Base-by-base conservation (phyloP, 352 stramenopile genomes). In the Blastocystis sp. region DNA sequence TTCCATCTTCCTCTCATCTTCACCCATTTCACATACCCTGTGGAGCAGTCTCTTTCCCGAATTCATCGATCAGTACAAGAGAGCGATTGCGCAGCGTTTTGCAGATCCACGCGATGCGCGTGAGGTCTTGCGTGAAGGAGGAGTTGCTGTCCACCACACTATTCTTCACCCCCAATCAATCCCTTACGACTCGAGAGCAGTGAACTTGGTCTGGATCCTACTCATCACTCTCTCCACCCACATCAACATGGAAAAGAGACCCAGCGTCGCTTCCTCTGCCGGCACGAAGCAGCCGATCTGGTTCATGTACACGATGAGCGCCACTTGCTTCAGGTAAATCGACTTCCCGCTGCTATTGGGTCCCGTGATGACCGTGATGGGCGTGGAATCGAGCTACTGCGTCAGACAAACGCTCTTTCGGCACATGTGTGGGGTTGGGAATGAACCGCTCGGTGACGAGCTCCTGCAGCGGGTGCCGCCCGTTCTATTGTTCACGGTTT, bases 221-320 rank as follows among this genome's bases (percentile, higher is more conserved):
- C 2, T 76, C 3, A n/a, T 57, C 11, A 28, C 14, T 7, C 48
- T 7, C 48, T 57, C 6, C 48, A 17, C 14, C 48, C 48, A 17
- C 48, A 0, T 0, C 6, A 17, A 57, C 48, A 57, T 57, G 48
- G 45, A 42, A 28, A 93, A 92, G 0, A 93, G 57, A 0, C 90
- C 87, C 0, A 94, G 81, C 4, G 59, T 71, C 0, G 91, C 91
- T 6, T 89, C 14, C 59, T 78, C 38, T 54, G 91, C 93, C 1
- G 92, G 91, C 3, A 93, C 92, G 59, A 93, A 94, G 43, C 92
- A 93, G 0, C 91, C 92, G 34, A 93, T 89, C 65, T 94, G 92
- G 81, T 92, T 92, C 1, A 94, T 89, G 11, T 91, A 60, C 10
- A 90, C 89, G 6, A 90, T 89, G 6, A 90, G 43, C 4, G 91